Evolutionary conservation across 169 alveolate genomes (phyloP), one percentile per base, ranked within the genome.

Genomic region (Plasmodium relictum): DNA sequence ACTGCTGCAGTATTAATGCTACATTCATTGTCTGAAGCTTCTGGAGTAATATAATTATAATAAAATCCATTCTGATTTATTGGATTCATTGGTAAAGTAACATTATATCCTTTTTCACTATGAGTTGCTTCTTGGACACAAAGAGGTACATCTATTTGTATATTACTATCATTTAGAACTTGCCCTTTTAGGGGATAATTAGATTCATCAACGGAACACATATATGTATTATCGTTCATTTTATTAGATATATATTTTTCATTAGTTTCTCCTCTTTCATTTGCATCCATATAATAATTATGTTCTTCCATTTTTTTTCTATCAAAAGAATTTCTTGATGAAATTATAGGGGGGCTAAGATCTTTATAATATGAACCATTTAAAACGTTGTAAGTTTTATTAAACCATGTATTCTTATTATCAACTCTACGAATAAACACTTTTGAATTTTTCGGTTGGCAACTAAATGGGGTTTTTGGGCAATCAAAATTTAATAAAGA

Each of bases 391-490:
- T 44, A 54, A 14, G 66, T 80, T 10, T 80, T 80, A 80, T 68
- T 80, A 59, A 44, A 16, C 66, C 20, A n/a, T 80, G 52, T 80
- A 37, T 72, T 70, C 66, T 80, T 80, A 6, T 42, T 80, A 68
- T 68, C 83, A 37, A 80, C 90, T 48, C 85, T 66, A 20, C 90
- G 90, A 54, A 69, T 68, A 68, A 80, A 80, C 24, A 80, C 90
- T 62, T 52, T 80, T 50, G 85, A 16, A 26, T 52, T 52, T 22
- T 61, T 66, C 14, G 80, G 58, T 58, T 68, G 66, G 24, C 90
- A 68, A 66, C 70, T 80, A 44, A 80, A 39, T 66, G 83, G 18
- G 26, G 31, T 80, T 80, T 72, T 83, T 54, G 73, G 14, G 22
- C 76, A 80, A 24, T 62, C 65, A 24, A 66, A 26, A 26, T 44